Evolutionary conservation across 1,284 basidiomycete species (phyloP).

Genomic region (Mycocalia duriaeana): DNA sequence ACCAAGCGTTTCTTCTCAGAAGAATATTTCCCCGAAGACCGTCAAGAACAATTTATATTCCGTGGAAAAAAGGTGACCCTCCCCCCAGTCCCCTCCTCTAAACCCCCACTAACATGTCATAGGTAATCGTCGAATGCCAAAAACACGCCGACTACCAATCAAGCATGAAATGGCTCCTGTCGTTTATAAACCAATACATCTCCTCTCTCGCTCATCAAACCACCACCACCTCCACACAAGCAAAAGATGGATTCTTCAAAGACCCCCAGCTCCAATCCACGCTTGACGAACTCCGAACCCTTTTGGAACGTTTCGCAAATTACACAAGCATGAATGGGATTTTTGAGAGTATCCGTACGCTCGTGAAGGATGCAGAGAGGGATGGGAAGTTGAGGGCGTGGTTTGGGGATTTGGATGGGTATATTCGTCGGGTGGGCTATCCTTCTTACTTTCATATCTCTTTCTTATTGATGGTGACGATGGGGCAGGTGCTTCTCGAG

Average conservation of each 20-base stretch:
- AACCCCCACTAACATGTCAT: not conserved
- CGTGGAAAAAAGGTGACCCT: slow-evolving; percentile 64
- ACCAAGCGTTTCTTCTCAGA: slow-evolving; percentile 65
- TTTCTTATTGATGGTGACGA: not conserved
- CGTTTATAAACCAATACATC: not conserved
- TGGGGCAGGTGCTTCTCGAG: slow-evolving; percentile 65
- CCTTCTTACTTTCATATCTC: not conserved
- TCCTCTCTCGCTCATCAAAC: not conserved
- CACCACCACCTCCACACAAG: not conserved
- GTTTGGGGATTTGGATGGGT: slow-evolving; percentile 47
- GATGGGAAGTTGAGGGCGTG: not conserved
- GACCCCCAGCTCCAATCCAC: not conserved
- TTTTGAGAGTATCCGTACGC: not conserved
- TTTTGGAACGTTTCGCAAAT: not conserved
- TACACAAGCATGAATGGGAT: not conserved
- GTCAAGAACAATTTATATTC: slow-evolving; percentile 80
- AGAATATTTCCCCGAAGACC: slow-evolving; percentile 85
- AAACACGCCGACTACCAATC: slow-evolving; percentile 24
- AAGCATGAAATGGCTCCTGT: not conserved
- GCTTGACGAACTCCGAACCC: not conserved
- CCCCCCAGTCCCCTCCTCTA: not conserved
- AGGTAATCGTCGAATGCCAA: slow-evolving; percentile 91
- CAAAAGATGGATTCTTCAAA: not conserved
- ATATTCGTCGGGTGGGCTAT: slow-evolving; percentile 55
- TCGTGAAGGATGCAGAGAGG: not conserved